These are phyloP conservation scores for Neurospora africana DNA, from an alignment of 495 filamentous ascomycete genomes.

Conservation along the genomic window DNA sequence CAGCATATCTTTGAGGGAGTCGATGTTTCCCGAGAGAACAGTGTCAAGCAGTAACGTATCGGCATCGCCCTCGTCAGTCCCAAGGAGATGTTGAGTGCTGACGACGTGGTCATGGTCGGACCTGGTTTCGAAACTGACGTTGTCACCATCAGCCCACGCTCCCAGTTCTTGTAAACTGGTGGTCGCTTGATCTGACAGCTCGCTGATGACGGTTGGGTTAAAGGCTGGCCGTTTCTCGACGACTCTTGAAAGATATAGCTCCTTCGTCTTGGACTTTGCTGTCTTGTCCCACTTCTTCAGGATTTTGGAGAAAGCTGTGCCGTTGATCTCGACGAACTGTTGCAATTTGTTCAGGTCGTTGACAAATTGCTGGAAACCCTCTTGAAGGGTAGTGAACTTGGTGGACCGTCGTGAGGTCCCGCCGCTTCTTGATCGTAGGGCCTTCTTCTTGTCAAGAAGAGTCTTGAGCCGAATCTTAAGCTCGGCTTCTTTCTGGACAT, in stretches of 20 bases:
- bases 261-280: conserved; percentile 96
- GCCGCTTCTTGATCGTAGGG: conserved; percentile 64
- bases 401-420: conserved; percentile 74
- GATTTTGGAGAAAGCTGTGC: conserved; percentile 94
- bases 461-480: conserved; percentile 86
- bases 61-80: conserved; percentile 72
- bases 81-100: conserved; percentile 49
- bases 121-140: conserved; percentile 64
- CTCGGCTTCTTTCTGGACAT: conserved; percentile 97
- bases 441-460: conserved; percentile 85
- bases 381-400: conserved; percentile 84
- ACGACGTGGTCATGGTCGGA: conserved; percentile 46
- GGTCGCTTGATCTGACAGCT: conserved; percentile 90
- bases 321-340: conserved; percentile 97
- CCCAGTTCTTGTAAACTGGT: conserved; percentile 85
- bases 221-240: conserved; percentile 98
- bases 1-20: conserved; percentile 39
- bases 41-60: conserved; percentile 85
- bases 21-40: conserved; percentile 63
- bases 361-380: conserved; percentile 94
- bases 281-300: conserved; percentile 99
- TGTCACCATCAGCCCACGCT: conserved; percentile 93
- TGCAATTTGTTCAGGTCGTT: conserved; percentile 94
- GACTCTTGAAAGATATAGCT: conserved; percentile 87
- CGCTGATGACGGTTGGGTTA: conserved; percentile 91